Evolutionary conservation across 148 eudicot species (phyloP).

Genomic region (Pharnaceum exiguum): DNA sequence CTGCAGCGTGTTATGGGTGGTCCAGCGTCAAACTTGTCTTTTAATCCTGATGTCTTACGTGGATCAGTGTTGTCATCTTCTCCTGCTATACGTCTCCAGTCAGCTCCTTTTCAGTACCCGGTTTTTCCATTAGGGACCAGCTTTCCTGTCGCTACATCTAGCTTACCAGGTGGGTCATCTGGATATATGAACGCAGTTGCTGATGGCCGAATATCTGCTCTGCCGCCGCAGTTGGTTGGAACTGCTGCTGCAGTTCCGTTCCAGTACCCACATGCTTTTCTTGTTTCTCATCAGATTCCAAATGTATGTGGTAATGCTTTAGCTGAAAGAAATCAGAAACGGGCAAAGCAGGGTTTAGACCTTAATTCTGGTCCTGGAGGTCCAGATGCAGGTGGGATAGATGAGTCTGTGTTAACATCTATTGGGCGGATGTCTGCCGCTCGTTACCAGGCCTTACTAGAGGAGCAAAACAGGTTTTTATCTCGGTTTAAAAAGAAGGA

Average conservation of each 20-base stretch:
- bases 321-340: slow-evolving; percentile 41
- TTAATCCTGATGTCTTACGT: slow-evolving; percentile 49
- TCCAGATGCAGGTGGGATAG: slow-evolving; percentile 51
- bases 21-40: slow-evolving; percentile 33
- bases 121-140: slow-evolving; percentile 61
- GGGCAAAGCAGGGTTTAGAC: slow-evolving; percentile 70
- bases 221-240: slow-evolving; percentile 67
- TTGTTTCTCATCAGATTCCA: slow-evolving; percentile 38
- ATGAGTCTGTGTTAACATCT: slow-evolving; percentile 37
- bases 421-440: slow-evolving; percentile 44
- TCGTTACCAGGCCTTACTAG: slow-evolving; percentile 39
- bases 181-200: slow-evolving; percentile 54
- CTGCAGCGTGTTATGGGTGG: slow-evolving; percentile 53
- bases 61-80: slow-evolving; percentile 75
- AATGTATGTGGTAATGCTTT: slow-evolving; percentile 33
- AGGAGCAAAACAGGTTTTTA: slow-evolving; percentile 59
- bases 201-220: slow-evolving; percentile 46
- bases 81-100: slow-evolving; percentile 54
- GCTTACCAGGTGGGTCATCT: slow-evolving; percentile 46
- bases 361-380: slow-evolving; percentile 78
- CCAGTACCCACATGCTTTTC: slow-evolving; percentile 57
- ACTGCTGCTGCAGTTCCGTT: slow-evolving; percentile 47
- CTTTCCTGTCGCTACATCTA: slow-evolving; percentile 48
- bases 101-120: slow-evolving; percentile 59
- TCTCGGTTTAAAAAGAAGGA: slow-evolving; percentile 72